phyloP scores from a whole-genome alignment of 1,284 basidiomycete species.

The Malassezia sympodialis region DNA sequence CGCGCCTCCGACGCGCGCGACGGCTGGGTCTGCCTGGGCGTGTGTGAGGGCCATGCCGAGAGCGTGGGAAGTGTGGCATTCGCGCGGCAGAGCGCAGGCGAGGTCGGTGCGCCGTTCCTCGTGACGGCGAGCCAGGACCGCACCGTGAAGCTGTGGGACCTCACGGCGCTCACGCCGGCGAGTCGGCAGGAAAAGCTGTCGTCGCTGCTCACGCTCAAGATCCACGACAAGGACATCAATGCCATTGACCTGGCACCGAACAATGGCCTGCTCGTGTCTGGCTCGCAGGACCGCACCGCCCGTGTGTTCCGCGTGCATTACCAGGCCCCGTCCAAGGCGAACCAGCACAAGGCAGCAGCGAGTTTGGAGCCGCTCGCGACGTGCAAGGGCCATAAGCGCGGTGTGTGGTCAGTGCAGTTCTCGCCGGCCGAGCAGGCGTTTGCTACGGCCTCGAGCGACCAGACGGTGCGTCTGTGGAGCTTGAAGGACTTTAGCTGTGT shows the following conservation, averaged over 20 bases:
- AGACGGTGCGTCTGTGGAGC: conserved; percentile 85
- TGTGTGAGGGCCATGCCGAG: conserved; percentile 89
- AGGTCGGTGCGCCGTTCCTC: conserved; percentile 49
- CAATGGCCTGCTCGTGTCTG: conserved; percentile 76
- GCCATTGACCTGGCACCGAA: conserved; percentile 85
- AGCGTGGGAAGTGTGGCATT: conserved; percentile 82
- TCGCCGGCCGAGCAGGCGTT: conserved; percentile 70
- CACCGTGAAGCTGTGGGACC: conserved; percentile 97
- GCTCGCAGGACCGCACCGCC: conserved; percentile 88
- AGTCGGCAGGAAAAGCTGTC: conserved; percentile 52
- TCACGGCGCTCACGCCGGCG: conserved; percentile 20
- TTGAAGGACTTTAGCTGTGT: conserved; percentile 54
- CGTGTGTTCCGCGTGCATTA: conserved; percentile 77
- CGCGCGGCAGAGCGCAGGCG: conserved; percentile 21
- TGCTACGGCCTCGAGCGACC: conserved; percentile 87
- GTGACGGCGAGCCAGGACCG: conserved; percentile 89
- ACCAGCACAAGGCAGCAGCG: conserved; percentile 22
- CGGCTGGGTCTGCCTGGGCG: conserved; percentile 66
- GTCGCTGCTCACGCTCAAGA: conserved; percentile 76
- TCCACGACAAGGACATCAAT: conserved; percentile 99
- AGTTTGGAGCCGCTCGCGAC: conserved; percentile 59
- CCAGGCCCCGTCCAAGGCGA: conserved; percentile 43
- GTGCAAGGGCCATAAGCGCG: conserved; percentile 89
- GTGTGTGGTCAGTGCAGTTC: conserved; percentile 89
- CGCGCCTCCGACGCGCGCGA: conserved; percentile 47